Evolutionary conservation across 2,329 filamentous ascomycete genomes (phyloP).

Genomic region (Stagonosporopsis tanaceti): DNA sequence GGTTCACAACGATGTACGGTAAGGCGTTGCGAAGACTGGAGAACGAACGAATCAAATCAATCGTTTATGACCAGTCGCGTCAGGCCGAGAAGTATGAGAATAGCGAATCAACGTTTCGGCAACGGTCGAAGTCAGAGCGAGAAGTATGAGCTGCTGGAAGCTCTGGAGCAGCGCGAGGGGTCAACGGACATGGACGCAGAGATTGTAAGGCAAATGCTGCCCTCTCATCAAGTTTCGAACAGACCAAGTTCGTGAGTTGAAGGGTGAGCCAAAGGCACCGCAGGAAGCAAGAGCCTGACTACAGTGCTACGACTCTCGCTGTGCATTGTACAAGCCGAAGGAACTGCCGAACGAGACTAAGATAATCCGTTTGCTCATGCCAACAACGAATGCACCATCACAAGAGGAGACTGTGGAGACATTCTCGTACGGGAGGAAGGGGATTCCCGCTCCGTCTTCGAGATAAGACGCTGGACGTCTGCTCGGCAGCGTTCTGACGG

Average conservation of each 20-base stretch:
- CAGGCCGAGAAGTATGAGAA: too few species aligned
- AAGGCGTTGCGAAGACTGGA: too few species aligned
- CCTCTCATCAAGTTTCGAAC: too few species aligned
- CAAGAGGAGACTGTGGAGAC: neutral
- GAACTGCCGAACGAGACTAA: neutral
- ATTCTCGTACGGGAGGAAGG: neutral
- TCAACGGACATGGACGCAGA: too few species aligned
- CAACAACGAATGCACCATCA: neutral
- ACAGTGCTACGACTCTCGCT: neutral
- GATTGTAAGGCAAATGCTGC: too few species aligned
- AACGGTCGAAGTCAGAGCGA: neutral
- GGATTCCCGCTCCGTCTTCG: neutral
- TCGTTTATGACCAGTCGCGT: too few species aligned
- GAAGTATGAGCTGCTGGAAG: neutral
- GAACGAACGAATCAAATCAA: too few species aligned
- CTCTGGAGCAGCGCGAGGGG: neutral
- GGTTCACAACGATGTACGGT: too few species aligned
- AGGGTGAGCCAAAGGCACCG: neutral
- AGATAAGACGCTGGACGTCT: neutral
- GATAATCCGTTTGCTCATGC: neutral
- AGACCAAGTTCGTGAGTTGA: neutral
- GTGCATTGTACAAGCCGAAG: neutral
- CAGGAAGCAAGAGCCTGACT: neutral
- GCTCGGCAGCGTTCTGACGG: neutral
- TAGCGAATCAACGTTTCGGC: too few species aligned